phyloP scores from a whole-genome alignment of 352 stramenopile species.

The Phytopythium helicoides region DNA sequence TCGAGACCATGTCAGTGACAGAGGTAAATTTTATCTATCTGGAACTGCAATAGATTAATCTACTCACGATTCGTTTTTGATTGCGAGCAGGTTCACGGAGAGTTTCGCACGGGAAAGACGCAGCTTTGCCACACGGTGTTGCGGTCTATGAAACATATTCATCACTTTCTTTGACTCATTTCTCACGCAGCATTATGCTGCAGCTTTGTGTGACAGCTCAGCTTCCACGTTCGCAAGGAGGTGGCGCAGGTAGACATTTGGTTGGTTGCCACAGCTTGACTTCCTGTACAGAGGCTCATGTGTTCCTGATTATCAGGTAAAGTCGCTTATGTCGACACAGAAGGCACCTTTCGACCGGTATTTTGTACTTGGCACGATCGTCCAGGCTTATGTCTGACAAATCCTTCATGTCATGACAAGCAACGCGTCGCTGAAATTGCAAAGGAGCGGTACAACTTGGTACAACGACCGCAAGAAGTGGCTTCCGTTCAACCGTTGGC shows the following conservation, averaged over 20 bases:
- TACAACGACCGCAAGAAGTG: slow-evolving; percentile 9
- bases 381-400: neutral
- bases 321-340: slow-evolving; percentile 89
- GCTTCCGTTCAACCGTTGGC: neutral
- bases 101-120: slow-evolving; percentile 95
- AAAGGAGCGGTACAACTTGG: slow-evolving; percentile 76
- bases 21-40: slow-evolving; percentile 47
- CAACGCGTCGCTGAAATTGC: slow-evolving; percentile 83
- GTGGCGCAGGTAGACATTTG: slow-evolving; percentile 55
- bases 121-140: slow-evolving; percentile 91
- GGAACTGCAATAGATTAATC: neutral
- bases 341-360: slow-evolving; percentile 91
- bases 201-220: slow-evolving; percentile 82
- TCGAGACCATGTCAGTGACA: slow-evolving; percentile 91
- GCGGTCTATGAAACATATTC: neutral
- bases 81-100: slow-evolving; percentile 74
- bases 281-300: neutral
- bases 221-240: slow-evolving; percentile 79
- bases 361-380: neutral
- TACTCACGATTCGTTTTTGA: neutral
- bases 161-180: too few relatives aligned
- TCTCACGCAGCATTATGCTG: neutral
- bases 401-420: slow-evolving; percentile 12
- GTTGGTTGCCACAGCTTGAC: neutral
- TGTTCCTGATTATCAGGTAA: slow-evolving; percentile 39